A percentile compares a stretch with the other conserved stretches of the same genome.
These are phyloP conservation scores for Arabidopsis arenosa DNA, from an alignment of 345 rosid species.

Conservation along the genomic window DNA sequence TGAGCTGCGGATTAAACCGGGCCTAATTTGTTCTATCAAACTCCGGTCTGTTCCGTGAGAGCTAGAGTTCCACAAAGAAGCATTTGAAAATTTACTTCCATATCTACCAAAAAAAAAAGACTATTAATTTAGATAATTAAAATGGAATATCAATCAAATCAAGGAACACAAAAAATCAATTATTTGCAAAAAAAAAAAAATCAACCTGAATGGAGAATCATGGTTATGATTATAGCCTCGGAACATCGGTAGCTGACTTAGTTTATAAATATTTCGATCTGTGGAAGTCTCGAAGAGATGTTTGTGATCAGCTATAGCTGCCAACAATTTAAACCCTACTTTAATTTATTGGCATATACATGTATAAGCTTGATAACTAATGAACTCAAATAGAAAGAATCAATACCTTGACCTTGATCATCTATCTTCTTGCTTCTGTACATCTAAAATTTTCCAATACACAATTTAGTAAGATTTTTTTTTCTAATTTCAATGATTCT, in stretches of 20 bases:
- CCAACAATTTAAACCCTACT: constrained; percentile 44
- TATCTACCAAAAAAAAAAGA: constrained; percentile 45
- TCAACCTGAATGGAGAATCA: constrained; percentile 61
- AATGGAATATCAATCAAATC: constrained; percentile 1
- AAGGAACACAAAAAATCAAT: neutral
- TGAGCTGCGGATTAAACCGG: constrained; percentile 46
- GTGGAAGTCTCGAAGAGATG: constrained; percentile 61
- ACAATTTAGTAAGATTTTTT: constrained; percentile 6
- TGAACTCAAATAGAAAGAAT: constrained; percentile 1
- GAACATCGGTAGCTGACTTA: constrained; percentile 81
- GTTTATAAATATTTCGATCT: constrained; percentile 70
- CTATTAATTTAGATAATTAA: neutral
- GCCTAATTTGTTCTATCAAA: constrained; percentile 48
- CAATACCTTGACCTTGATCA: constrained; percentile 65
- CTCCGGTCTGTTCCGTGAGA: constrained; percentile 51
- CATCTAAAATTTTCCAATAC: constrained; percentile 57
- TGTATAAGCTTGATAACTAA: neutral
- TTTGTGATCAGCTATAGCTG: constrained; percentile 65
- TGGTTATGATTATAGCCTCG: constrained; percentile 54
- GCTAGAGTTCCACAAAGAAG: constrained; percentile 59
- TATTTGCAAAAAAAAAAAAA: neutral
- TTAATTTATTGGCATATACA: neutral
- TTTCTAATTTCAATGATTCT: constrained; percentile 4
- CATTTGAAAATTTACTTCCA: constrained; percentile 47
- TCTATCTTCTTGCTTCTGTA: constrained; percentile 83